Conservation (phyloP, 176 grass and related monocot genomes). For the Rhynchospora pubera region DNA sequence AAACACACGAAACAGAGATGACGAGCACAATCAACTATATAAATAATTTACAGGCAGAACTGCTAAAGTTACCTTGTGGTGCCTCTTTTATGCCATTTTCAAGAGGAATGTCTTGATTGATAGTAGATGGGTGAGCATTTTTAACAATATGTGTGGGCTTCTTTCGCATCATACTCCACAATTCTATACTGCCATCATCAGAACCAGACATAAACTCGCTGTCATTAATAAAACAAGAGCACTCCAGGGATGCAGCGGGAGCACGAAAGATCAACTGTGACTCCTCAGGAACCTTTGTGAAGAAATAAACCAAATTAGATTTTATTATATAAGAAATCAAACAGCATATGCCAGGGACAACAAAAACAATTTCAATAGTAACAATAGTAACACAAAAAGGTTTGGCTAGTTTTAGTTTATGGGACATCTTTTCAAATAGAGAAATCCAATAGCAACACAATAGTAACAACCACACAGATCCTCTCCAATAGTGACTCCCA, state of each 20-base stretch:
- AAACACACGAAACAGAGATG: not conserved
- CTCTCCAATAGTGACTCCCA: not conserved
- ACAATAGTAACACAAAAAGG: not conserved
- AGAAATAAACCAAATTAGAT: constrained; percentile 10
- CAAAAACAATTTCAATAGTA: no score
- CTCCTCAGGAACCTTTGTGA: constrained; percentile 68
- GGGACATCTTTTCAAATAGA: not conserved
- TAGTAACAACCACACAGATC: not conserved
- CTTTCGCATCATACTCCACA: constrained; percentile 74
- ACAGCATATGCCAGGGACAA: not conserved
- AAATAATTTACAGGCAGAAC: not conserved
- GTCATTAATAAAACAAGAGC: constrained; percentile 76
- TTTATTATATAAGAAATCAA: not conserved
- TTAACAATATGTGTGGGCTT: constrained; percentile 72
- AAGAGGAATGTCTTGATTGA: not conserved
- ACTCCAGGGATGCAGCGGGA: constrained; percentile 73
- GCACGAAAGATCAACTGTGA: constrained; percentile 77
- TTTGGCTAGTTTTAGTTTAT: not conserved
- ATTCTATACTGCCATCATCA: constrained; percentile 73
- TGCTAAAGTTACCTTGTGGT: constrained; percentile 28
- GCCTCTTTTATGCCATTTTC: constrained; percentile 17
- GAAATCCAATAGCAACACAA: not conserved
- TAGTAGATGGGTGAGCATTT: constrained; percentile 50
- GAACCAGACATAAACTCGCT: constrained; percentile 81
- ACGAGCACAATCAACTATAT: not conserved